Evolutionary conservation across 306 rosid species (phyloP), one percentile per base, ranked within the genome.

Genomic region (Castanopsis chinensis): DNA sequence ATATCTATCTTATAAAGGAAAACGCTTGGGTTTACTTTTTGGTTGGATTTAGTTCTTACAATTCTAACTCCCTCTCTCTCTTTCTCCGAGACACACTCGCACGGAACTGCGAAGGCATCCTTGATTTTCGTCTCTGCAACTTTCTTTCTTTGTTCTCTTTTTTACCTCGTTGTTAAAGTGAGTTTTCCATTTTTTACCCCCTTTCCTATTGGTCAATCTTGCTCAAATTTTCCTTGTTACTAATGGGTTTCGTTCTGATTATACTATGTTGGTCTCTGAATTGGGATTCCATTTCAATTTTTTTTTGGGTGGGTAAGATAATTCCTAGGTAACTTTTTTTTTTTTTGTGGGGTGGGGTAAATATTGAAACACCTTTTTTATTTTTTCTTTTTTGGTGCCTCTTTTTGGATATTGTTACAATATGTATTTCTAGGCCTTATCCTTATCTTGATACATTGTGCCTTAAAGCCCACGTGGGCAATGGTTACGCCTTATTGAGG

Each of bases 361-460:
- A 64, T 32, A 64, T 17, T 11, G 70, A 18, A 3, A 20, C 5
- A 28, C 20, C 30, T 32, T 1, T 12, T 49, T 12, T 43, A n/a
- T n/a, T n/a, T n/a, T n/a, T n/a, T n/a, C n/a, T n/a, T n/a, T n/a
- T n/a, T n/a, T n/a, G n/a, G 1, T 12, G 4, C 11, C 43, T 10
- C 45, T 7, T 28, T 28, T 28, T 28, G 30, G 30, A 28, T 28
- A 35, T 35, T 35, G 43, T 5, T 5, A 4, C 5, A 35, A 4
- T 30, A 32, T 64, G 20, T 17, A 30, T 17, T 11, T 63, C 13
- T 68, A 12, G 28, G 17, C 61, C 41, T 77, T 73, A 76, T 79
- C 79, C 79, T 78, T 76, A 72, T 79, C 82, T 68, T 59, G 53
- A 23, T 20, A 55, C 54, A 54, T 51, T 75, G 56, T 74, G 59